Conservation (phyloP, 805 yeast species). For the Cyberlindnera americana region DNA sequence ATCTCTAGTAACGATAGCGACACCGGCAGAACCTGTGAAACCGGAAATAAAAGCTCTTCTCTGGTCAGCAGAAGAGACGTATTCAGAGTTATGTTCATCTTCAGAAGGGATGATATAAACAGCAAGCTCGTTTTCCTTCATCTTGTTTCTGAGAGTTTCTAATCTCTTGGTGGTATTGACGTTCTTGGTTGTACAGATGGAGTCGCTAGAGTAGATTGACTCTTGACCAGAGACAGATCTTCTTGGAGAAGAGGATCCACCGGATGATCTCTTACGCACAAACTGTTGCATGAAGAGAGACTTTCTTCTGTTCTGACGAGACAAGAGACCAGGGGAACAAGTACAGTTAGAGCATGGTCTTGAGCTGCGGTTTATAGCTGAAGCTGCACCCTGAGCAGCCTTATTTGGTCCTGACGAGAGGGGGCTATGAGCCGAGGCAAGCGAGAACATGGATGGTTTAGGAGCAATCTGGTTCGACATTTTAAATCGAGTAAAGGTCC, state of each 20-base stretch:
- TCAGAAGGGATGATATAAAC: constrained; percentile 82
- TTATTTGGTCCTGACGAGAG: constrained; percentile 6
- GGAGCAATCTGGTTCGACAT: constrained; percentile 33
- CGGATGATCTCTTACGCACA: constrained; percentile 30
- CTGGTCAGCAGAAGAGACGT: constrained; percentile 76
- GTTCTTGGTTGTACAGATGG: constrained; percentile 36
- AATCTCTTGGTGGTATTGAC: constrained; percentile 62
- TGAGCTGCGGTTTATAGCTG: constrained; percentile 28
- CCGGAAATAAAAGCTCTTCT: constrained; percentile 82
- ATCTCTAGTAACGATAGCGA: constrained; percentile 72
- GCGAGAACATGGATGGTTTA: constrained; percentile 42
- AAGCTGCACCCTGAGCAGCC: constrained; percentile 11
- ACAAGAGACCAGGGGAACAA: constrained; percentile 77
- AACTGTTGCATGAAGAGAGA: constrained; percentile 45
- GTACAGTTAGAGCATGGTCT: constrained; percentile 72
- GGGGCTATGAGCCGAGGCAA: constrained; percentile 28
- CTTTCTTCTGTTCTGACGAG: constrained; percentile 61
- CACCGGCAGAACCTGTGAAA: constrained; percentile 91
- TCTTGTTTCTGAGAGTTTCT: constrained; percentile 53
- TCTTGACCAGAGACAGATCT: constrained; percentile 29
- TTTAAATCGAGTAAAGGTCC: constrained; percentile 5
- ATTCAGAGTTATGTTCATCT: constrained; percentile 93
- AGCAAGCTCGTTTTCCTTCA: constrained; percentile 61
- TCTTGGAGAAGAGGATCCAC: constrained; percentile 20
- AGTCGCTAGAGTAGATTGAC: constrained; percentile 37